Conservation (phyloP, 2,329 filamentous ascomycete species). For the Elsinoe necatrix region DNA sequence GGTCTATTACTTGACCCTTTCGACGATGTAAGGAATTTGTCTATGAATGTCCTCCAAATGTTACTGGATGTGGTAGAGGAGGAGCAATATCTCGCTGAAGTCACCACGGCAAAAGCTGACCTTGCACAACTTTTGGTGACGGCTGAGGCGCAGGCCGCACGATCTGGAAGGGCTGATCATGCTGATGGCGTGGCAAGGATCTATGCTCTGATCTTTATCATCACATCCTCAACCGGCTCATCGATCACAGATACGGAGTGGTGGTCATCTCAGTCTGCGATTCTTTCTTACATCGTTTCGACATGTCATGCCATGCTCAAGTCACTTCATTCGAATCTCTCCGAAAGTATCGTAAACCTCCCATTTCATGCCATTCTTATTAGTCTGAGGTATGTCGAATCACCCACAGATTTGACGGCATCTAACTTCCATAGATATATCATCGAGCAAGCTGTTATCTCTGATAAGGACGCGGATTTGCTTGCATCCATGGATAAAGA, state of each 20-base stretch:
- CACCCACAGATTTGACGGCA: neutral
- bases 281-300: conserved; percentile 52
- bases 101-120: neutral
- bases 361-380: conserved; percentile 38
- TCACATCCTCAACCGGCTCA: conserved; percentile 6
- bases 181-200: conserved; percentile 81
- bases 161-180: conserved; percentile 78
- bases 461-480: neutral
- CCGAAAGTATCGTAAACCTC: conserved; percentile 45
- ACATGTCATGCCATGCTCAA: conserved; percentile 57
- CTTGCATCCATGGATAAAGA: neutral
- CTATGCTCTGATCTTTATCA: conserved; percentile 56
- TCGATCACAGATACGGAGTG: conserved; percentile 18
- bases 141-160: conserved; percentile 50
- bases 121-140: conserved; percentile 18
- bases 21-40: conserved; percentile 68
- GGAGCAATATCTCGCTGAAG: neutral
- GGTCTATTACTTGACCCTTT: conserved; percentile 84
- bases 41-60: conserved; percentile 44
- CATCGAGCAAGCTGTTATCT: neutral
- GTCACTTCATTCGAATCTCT: conserved; percentile 57
- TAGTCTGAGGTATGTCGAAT: conserved; percentile 27
- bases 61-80: conserved; percentile 27
- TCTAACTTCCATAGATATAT: neutral
- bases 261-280: conserved; percentile 34